Percentiles rank a stretch among this genome's conserved stretches.
These are phyloP conservation scores for Brassica carinata DNA, from an alignment of 345 rosid genomes.

Conservation along the genomic window DNA sequence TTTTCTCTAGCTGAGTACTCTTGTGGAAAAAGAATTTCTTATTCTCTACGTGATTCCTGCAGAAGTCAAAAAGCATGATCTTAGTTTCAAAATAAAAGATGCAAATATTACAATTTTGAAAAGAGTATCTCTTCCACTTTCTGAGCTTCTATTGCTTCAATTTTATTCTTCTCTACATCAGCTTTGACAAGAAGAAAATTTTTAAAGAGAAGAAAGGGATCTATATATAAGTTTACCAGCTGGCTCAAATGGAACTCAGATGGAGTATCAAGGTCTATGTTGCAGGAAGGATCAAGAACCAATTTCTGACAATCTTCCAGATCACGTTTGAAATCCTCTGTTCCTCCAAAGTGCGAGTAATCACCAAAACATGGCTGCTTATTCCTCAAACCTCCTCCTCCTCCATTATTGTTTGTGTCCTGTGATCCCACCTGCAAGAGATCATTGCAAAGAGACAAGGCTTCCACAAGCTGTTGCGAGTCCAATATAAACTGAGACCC, in stretches of 20 bases:
- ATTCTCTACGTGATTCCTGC: too few relatives aligned
- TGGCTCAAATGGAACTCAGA: slow-evolving; percentile 92
- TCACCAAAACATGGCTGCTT: slow-evolving; percentile 64
- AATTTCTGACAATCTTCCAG: slow-evolving; percentile 82
- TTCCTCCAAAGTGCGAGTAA: slow-evolving; percentile 63
- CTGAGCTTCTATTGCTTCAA: too few relatives aligned
- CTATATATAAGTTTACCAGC: slow-evolving; percentile 49
- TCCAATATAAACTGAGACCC: slow-evolving; percentile 12
- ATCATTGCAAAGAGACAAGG: slow-evolving; percentile 80
- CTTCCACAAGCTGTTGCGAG: too few relatives aligned
- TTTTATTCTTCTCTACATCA: too few relatives aligned
- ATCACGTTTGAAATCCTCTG: slow-evolving; percentile 78
- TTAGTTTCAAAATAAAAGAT: too few relatives aligned
- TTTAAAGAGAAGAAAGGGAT: neutral
- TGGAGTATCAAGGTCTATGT: slow-evolving; percentile 86
- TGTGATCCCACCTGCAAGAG: slow-evolving; percentile 46
- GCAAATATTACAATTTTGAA: too few relatives aligned
- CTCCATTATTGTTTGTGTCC: slow-evolving; percentile 40
- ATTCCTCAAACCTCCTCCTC: slow-evolving; percentile 29
- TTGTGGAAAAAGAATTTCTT: too few relatives aligned
- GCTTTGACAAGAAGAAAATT: too few relatives aligned
- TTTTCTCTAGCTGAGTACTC: too few relatives aligned
- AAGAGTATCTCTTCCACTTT: too few relatives aligned
- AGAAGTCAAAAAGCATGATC: too few relatives aligned
- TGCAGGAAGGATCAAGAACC: slow-evolving; percentile 67